Conservation (phyloP, 306 rosid genomes). For the Rosa persica region DNA sequence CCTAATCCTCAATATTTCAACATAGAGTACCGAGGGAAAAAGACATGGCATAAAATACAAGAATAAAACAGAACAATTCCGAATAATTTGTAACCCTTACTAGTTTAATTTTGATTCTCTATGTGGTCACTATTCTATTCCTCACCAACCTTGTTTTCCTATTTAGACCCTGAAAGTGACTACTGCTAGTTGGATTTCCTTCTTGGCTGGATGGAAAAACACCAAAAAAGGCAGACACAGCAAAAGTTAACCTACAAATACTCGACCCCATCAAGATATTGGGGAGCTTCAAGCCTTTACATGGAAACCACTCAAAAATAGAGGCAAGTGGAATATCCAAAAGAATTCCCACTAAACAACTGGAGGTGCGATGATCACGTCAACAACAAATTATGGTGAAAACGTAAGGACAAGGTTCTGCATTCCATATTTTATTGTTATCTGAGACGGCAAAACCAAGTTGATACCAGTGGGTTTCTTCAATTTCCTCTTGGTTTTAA, state of each 20-base stretch:
- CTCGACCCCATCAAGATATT: too few species aligned
- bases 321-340: constrained; percentile 6
- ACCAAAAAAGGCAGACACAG: background rate
- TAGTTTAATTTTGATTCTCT: background rate
- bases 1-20: background rate
- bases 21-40: background rate
- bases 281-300: background rate
- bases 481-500: background rate
- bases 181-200: background rate
- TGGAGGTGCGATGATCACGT: background rate
- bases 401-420: background rate
- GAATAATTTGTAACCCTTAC: background rate
- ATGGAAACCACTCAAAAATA: background rate
- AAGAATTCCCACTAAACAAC: background rate
- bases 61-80: background rate
- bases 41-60: background rate
- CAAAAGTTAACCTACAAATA: background rate
- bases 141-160: background rate
- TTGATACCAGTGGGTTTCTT: background rate
- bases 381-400: background rate
- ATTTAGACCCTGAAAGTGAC: background rate
- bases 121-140: background rate
- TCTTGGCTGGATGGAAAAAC: background rate
- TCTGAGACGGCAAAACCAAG: background rate
- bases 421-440: background rate